Base-by-base conservation (phyloP, 441 rosid genomes). In the Macaranga tanarius region DNA sequence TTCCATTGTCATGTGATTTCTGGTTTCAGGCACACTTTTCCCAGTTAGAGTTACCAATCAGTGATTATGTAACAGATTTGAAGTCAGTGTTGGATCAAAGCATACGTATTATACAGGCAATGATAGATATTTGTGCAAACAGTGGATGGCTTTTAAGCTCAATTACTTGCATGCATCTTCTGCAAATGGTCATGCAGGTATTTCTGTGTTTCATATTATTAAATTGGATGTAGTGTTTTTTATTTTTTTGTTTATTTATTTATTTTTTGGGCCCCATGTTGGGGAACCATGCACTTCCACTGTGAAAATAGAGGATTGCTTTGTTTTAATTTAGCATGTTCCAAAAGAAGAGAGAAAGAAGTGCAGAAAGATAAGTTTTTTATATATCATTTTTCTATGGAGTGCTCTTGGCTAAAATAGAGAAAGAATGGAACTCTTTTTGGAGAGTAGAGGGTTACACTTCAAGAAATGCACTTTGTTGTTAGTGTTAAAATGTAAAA, bases 121-220 rank as follows among this genome's bases (percentile, higher is more conserved):
- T 91, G 98, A 93, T 95, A 82, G 99, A 95, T 82, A 89, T 92
- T 75, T 95, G 99, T 65, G 98, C 97, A 50, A 95, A 95, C 76
- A 95, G 99, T 69, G 99, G 99, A 81, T 95, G 99, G 99, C 97
- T 95, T 81, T 79, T 89, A 63, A 90, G 98, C 85, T 89, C 99
- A n/a, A 79, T 95, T 64, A 82, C 88, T 69, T 95, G 99, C 86
- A 95, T 93, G 98, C 99, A 82, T 82, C 97, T 93, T 76, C 69
- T 95, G 88, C 99, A 95, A 87, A 95, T 95, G 98, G 89, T 95
- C 75, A 93, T 93, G 95, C 99, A 95, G 98, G 99, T 95, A 87
- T 61, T 40, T 48, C 54, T 75, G 19, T 26, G 12, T 75, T 42
- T 22, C 62, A 38, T 31, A 5, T 50, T 65, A 22, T 47, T 59